Percentiles rank a stretch among this genome's conserved stretches.
Conservation (phyloP, 257 asterid genomes). For the Solanum ahanhuiri region DNA sequence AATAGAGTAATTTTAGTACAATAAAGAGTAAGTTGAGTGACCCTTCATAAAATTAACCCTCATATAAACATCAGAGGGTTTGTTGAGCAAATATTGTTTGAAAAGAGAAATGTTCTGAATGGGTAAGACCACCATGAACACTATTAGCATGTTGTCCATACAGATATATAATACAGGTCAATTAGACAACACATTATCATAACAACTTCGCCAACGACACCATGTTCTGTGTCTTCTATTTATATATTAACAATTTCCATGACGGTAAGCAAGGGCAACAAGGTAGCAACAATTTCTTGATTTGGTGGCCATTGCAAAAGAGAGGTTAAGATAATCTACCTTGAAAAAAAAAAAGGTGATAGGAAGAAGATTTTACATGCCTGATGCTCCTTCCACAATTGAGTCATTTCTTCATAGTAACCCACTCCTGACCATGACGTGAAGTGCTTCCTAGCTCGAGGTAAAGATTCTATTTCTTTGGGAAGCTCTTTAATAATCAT, state of each 20-base stretch:
- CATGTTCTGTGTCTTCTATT: not conserved
- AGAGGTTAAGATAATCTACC: not conserved
- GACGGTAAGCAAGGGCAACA: not conserved
- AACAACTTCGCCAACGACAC: not conserved
- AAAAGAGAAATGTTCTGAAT: not conserved
- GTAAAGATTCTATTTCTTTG: conserved; percentile 57
- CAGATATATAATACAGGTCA: not conserved
- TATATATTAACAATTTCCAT: not conserved
- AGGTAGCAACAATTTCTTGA: not conserved
- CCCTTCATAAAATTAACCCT: not conserved
- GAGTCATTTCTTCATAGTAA: conserved; percentile 70
- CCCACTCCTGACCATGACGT: conserved; percentile 74
- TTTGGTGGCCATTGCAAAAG: not conserved
- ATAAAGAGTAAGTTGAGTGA: not conserved
- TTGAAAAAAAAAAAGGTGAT: not conserved
- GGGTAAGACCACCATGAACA: not conserved
- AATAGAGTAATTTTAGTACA: not conserved
- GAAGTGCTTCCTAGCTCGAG: conserved; percentile 92
- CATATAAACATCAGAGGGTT: not conserved
- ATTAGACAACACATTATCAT: not conserved
- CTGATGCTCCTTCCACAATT: conserved; percentile 80
- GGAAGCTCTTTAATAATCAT: conserved; percentile 79
- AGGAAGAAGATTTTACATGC: conserved; percentile 15
- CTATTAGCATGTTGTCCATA: not conserved
- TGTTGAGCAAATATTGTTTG: not conserved